phyloP scores from a whole-genome alignment of 768 basidiomycete genomes.

The Pleurotus salmoneostramineus region DNA sequence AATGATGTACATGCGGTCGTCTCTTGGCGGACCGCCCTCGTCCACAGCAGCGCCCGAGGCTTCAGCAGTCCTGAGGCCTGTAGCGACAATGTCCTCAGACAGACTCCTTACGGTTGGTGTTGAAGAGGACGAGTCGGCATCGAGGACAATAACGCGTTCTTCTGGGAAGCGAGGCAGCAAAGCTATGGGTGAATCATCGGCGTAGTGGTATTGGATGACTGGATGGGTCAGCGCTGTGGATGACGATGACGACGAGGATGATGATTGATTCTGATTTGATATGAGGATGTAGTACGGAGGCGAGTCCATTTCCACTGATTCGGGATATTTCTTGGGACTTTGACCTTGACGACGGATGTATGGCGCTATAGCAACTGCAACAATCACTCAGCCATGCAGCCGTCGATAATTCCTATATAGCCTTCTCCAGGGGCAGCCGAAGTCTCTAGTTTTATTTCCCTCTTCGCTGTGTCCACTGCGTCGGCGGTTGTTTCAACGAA shows the following conservation, averaged over 20 bases:
- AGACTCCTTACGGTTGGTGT: constrained; percentile 48
- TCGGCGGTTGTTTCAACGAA: constrained; percentile 9
- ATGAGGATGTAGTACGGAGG: constrained; percentile 70
- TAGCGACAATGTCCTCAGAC: constrained; percentile 41
- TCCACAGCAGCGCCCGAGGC: constrained; percentile 68
- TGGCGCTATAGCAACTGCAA: constrained; percentile 5
- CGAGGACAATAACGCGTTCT: constrained; percentile 73
- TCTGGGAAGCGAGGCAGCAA: constrained; percentile 55
- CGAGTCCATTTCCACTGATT: not conserved
- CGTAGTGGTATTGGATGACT: constrained; percentile 76
- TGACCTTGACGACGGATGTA: not conserved
- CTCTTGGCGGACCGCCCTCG: constrained; percentile 37
- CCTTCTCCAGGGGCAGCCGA: not conserved
- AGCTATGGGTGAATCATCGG: constrained; percentile 69
- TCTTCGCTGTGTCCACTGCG: not conserved
- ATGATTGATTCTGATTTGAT: constrained; percentile 39
- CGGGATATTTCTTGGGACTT: too few species aligned
- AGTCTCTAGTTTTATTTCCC: too few species aligned
- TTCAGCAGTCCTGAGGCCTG: constrained; percentile 62
- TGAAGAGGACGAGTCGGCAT: constrained; percentile 49
- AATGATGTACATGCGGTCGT: constrained; percentile 73
- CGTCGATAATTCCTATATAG: not conserved
- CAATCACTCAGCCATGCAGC: not conserved
- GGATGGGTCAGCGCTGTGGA: constrained; percentile 58
- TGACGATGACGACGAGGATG: constrained; percentile 33